A percentile compares a stretch with the other conserved stretches of the same genome.
Conservation (phyloP, 2,329 filamentous ascomycete species). For the Xylariaceae sp. region DNA sequence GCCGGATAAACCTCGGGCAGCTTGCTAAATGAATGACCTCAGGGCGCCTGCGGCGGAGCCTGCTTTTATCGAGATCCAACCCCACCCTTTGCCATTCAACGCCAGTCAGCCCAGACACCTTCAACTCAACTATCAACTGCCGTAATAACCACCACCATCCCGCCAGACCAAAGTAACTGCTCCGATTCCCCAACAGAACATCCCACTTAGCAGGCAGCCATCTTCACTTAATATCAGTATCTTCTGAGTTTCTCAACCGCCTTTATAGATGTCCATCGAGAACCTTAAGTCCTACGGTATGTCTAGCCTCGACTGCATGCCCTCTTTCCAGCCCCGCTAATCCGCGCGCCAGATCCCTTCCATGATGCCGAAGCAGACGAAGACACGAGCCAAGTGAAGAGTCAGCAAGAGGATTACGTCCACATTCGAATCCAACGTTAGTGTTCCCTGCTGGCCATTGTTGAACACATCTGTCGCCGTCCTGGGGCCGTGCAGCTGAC, state of each 20-base stretch:
- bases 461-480: neutral
- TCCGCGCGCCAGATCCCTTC: slow-evolving; percentile 77
- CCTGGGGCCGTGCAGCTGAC: slow-evolving; percentile 3
- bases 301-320: slow-evolving; percentile 34
- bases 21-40: neutral
- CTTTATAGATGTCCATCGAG: slow-evolving; percentile 77
- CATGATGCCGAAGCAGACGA: slow-evolving; percentile 89
- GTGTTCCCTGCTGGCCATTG: slow-evolving; percentile 34
- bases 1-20: slow-evolving; percentile 9
- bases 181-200: neutral
- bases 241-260: neutral
- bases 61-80: slow-evolving; percentile 6
- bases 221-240: neutral
- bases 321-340: slow-evolving; percentile 14
- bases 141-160: neutral
- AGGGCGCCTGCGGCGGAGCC: neutral
- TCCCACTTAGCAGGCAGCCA: neutral
- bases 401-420: slow-evolving; percentile 92
- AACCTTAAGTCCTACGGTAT: slow-evolving; percentile 93
- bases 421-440: slow-evolving; percentile 99
- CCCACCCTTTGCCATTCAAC: slow-evolving; percentile 6
- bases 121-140: neutral
- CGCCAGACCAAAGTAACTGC: neutral
- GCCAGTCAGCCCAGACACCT: neutral
- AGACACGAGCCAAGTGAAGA: slow-evolving; percentile 83